Conservation (phyloP, 169 alveolate genomes). For the Perkinsus marinus region DNA sequence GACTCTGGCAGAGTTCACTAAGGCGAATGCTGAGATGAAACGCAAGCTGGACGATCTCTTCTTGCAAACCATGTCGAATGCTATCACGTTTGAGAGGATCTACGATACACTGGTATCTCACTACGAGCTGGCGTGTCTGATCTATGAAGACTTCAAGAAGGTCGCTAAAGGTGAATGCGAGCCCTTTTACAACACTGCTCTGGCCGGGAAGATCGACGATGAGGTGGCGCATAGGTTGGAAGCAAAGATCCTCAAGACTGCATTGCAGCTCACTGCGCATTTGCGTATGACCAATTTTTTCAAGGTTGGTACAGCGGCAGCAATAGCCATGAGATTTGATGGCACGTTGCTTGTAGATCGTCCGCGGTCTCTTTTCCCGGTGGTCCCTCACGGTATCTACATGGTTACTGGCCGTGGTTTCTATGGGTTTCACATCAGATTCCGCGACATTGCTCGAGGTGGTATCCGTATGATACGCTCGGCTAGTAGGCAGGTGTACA, state of each 20-base stretch:
- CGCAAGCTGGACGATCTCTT: not conserved
- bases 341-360: not conserved
- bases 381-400: slow-evolving; percentile 43
- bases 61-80: slow-evolving; percentile 11
- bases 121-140: slow-evolving; percentile 1
- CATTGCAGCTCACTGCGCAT: slow-evolving; percentile 11
- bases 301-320: slow-evolving; percentile 15
- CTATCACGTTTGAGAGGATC: not conserved
- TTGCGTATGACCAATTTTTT: slow-evolving; percentile 17
- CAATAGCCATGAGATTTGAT: slow-evolving; percentile 10
- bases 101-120: not conserved
- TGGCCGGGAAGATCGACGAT: not conserved
- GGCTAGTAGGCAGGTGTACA: slow-evolving; percentile 17
- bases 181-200: not conserved
- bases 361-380: slow-evolving; percentile 21
- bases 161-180: not conserved
- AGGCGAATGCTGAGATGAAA: not conserved
- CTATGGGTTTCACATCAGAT: slow-evolving; percentile 53
- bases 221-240: not conserved
- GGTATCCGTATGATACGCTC: slow-evolving; percentile 61
- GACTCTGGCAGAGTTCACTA: not conserved
- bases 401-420: slow-evolving; percentile 16
- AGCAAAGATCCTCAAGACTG: not conserved
- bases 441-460: slow-evolving; percentile 54
- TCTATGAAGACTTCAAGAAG: not conserved